Conservation (phyloP, 2,329 filamentous ascomycete genomes). For the Microdochium trichocladiopsis region DNA sequence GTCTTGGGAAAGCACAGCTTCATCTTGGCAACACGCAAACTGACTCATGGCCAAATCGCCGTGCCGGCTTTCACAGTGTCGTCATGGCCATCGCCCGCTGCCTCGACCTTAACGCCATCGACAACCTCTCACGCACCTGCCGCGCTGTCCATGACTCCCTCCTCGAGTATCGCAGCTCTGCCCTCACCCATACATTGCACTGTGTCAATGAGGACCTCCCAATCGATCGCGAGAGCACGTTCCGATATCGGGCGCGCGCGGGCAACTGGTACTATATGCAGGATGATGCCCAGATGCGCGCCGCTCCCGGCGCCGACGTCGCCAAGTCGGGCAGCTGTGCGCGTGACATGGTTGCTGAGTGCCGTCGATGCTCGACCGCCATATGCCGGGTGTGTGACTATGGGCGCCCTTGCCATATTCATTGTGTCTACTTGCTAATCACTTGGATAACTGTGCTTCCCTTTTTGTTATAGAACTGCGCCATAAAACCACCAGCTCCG, state of each 20-base stretch:
- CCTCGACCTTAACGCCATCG: conserved; percentile 82
- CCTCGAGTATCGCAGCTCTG: conserved; percentile 67
- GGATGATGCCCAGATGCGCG: conserved; percentile 31
- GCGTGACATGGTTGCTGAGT: conserved; percentile 78
- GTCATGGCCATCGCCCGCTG: conserved; percentile 66
- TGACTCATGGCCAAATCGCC: conserved; percentile 4
- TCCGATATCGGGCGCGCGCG: conserved; percentile 50
- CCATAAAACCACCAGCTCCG: conserved; percentile 70
- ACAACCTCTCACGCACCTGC: conserved; percentile 76
- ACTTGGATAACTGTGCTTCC: neutral
- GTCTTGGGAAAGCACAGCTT: too few relatives aligned
- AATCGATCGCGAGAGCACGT: conserved; percentile 46
- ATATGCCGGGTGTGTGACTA: conserved; percentile 67
- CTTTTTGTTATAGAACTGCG: conserved; percentile 65
- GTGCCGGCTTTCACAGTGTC: conserved; percentile 48
- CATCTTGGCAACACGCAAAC: conserved; percentile 5
- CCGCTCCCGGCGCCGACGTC: conserved; percentile 35
- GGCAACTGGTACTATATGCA: conserved; percentile 55
- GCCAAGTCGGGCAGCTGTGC: conserved; percentile 76
- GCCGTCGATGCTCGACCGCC: conserved; percentile 67
- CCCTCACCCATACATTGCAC: conserved; percentile 69
- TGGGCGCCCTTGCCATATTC: neutral
- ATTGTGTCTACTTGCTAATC: neutral
- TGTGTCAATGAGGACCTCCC: conserved; percentile 65
- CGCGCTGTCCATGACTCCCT: conserved; percentile 72